A percentile compares a stretch with the other conserved stretches of the same genome.
phyloP scores from a whole-genome alignment of 192 early-diverging fungal species.

The Coemansia sp. region DNA sequence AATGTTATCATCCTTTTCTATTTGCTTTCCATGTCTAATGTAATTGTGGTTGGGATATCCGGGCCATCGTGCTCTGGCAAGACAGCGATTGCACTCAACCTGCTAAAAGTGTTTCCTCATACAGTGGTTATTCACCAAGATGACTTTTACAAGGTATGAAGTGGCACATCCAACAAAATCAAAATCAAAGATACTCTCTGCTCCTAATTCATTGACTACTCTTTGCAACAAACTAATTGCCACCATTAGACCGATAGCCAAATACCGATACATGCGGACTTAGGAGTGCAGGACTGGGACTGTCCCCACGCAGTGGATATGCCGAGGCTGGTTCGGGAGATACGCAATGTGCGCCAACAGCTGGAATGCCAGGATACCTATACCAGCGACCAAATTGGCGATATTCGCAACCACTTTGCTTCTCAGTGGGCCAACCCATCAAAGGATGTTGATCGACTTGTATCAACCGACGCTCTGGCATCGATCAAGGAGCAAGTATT shows the following conservation, averaged over 20 bases:
- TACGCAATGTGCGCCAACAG: conserved; percentile 2
- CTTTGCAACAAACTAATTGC: not conserved
- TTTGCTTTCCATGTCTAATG: conserved; percentile 9
- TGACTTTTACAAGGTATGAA: conserved; percentile 66
- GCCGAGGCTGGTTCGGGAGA: conserved; percentile 17
- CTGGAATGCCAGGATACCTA: not conserved
- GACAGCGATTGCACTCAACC: conserved; percentile 61
- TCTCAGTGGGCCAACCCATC: conserved; percentile 52
- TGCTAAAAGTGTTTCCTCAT: conserved; percentile 60
- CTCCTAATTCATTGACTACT: not conserved
- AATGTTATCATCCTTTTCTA: not conserved
- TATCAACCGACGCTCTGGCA: conserved; percentile 10
- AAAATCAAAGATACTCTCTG: not conserved
- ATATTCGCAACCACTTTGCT: conserved; percentile 17
- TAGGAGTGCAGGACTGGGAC: conserved; percentile 73
- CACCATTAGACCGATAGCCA: conserved; percentile 53
- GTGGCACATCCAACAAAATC: not conserved
- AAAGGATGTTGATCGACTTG: conserved; percentile 31
- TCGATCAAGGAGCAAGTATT: conserved; percentile 2
- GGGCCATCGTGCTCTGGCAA: conserved; percentile 75
- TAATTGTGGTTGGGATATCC: conserved; percentile 46
- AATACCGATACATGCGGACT: conserved; percentile 61
- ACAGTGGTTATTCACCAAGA: conserved; percentile 69
- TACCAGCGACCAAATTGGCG: not conserved
- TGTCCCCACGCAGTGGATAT: conserved; percentile 71